Base-by-base conservation (phyloP, 164 flowering plant species). In the Taxillus chinensis region DNA sequence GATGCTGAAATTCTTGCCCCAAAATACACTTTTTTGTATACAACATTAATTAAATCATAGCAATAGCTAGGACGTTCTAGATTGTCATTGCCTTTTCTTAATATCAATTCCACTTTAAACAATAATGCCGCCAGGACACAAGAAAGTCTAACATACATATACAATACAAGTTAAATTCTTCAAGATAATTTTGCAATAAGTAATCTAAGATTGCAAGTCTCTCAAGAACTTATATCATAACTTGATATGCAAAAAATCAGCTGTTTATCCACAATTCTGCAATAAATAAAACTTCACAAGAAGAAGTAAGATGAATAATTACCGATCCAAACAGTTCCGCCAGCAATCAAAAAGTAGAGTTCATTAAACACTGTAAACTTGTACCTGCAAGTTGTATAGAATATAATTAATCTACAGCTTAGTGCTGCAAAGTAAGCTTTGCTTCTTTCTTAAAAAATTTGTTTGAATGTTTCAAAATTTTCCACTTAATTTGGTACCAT, bases 251-350 rank as follows among this genome's bases (percentile, higher is more conserved):
- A 27, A 27, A 27, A 27, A 27, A 0, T 27, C 27, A 27, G 65
- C 14, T 48, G 13, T 4, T 48, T 48, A 8, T 11, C 14, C 27
- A 14, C 27, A 51, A 51, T 14, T 5, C 4, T 14, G 27, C 54
- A 51, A 43, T 9, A 27, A 27, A 43, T 43, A 9, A 6, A 43
- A 51, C 55, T 49, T 15, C 17, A 54, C 27, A 7, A 54, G 57
- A 54, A 6, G 27, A 7, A 27, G 10, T 54, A 6, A 7, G 10
- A 54, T 54, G 54, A 51, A 51, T 1, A 4, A 57, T 58, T 83
- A 93, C 99, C 99, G 16, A 83, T 91, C 99, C 98, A 95, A 64
- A 95, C 81, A 55, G 99, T 91, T 63, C 99, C 99, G 45, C 99
- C 99, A 67, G 96, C 93, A 62, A 87, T 96, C 76, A 95, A 69